phyloP scores from a whole-genome alignment of 495 filamentous ascomycete genomes.

The Penicillium verhagenii region DNA sequence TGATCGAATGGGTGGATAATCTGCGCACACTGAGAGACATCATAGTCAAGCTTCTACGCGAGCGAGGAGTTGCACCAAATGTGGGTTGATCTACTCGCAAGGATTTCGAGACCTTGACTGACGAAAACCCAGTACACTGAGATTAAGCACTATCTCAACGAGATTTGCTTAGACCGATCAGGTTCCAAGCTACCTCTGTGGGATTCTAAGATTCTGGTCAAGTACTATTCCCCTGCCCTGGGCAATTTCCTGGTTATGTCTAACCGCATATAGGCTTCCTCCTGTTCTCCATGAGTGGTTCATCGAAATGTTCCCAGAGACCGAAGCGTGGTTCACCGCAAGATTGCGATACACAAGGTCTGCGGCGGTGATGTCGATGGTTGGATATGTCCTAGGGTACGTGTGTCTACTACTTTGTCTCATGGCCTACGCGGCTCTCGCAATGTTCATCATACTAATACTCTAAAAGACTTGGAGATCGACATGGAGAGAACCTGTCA shows the following conservation, averaged over 20 bases:
- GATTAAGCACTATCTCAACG: conserved; percentile 55
- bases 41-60: conserved; percentile 71
- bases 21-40: conserved; percentile 93
- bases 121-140: conserved; percentile 50
- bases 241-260: background rate
- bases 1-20: conserved; percentile 99
- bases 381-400: conserved; percentile 84
- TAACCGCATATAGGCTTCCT: conserved; percentile 55
- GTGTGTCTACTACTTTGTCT: conserved; percentile 7
- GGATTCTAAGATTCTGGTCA: conserved; percentile 59
- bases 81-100: conserved; percentile 25
- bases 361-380: conserved; percentile 96
- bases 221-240: conserved; percentile 25
- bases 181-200: conserved; percentile 62
- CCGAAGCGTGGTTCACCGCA: conserved; percentile 86
- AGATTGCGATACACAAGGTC: conserved; percentile 90
- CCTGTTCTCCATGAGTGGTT: conserved; percentile 93
- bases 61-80: conserved; percentile 61
- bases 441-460: conserved; percentile 9
- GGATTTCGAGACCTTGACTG: conserved; percentile 3
- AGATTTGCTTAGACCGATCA: conserved; percentile 48
- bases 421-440: background rate
- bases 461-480: conserved; percentile 73
- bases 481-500: conserved; percentile 97
- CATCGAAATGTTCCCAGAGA: conserved; percentile 88